Evolutionary conservation across 2,329 filamentous ascomycete genomes (phyloP), one percentile per base, ranked within the genome.

Genomic region (Chaetomiaceae sp.): DNA sequence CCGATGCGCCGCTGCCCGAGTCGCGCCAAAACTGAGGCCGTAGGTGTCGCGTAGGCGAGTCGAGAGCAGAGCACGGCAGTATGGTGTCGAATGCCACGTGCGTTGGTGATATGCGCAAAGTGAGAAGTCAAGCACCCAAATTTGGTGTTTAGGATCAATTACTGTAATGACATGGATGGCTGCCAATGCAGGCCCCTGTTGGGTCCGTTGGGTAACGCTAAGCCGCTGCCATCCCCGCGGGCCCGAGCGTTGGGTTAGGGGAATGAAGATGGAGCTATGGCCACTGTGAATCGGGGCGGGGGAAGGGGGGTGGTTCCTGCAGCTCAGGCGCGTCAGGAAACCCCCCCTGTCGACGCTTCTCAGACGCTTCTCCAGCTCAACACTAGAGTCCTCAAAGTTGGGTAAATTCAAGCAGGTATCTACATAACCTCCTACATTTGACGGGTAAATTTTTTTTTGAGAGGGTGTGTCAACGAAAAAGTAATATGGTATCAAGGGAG

Each of bases 221-320:
- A n/a, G n/a, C n/a, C n/a, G n/a, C n/a, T n/a, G n/a, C n/a, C n/a
- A n/a, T n/a, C n/a, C n/a, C n/a, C n/a, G n/a, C n/a, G n/a, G 53
- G 37, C 49, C 43, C 48, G 41, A 46, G 51, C 43, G 40, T 41
- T 27, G 32, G 46, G 13, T 29, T 13, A 29, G 38, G 33, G 29
- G 33, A n/a, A n/a, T n/a, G n/a, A n/a, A n/a, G n/a, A n/a, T n/a
- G 51, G 51, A 57, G 56, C 51, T 53, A 36, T 40, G 50, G 38
- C 43, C 53, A 25, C 57, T 57, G 42, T 48, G 54, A 51, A 43
- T 53, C 5, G 46, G 25, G n/a, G n/a, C n/a, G n/a, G n/a, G n/a
- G n/a, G n/a, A n/a, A n/a, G n/a, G n/a, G 38, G 42, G 48, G 16
- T 16, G 18, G 18, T 25, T 23, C 29, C 25, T 27, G 46, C 29